Conservation (phyloP, 306 rosid species). For the Malus orientalis region DNA sequence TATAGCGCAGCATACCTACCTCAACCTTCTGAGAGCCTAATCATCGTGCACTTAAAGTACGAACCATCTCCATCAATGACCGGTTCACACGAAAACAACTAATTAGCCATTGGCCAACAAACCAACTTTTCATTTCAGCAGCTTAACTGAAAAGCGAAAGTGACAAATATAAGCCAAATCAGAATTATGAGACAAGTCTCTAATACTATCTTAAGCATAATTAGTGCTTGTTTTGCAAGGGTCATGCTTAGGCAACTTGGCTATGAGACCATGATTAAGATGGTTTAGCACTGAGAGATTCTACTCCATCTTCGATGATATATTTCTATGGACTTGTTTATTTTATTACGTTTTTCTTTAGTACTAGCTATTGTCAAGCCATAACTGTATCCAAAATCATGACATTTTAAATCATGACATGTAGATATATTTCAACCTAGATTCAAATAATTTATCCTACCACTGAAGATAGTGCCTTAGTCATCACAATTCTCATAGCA, state of each 20-base stretch:
- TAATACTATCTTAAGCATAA: neutral
- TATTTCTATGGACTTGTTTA: neutral
- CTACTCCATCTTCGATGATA: too few species aligned
- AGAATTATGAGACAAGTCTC: neutral
- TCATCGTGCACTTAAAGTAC: neutral
- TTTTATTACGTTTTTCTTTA: neutral
- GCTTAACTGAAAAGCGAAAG: neutral
- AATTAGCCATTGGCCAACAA: neutral
- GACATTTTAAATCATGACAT: neutral
- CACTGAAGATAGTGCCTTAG: too few species aligned
- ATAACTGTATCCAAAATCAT: conserved; percentile 2
- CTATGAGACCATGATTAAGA: too few species aligned
- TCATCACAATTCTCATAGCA: too few species aligned
- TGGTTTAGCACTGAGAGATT: too few species aligned
- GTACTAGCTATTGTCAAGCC: neutral
- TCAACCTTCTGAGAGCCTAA: neutral
- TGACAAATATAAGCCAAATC: neutral
- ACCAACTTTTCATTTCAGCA: neutral
- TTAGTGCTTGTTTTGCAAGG: neutral
- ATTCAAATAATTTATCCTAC: neutral
- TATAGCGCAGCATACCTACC: neutral
- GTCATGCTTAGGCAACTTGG: neutral
- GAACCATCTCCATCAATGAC: neutral
- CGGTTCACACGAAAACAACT: neutral
- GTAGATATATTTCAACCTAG: too few species aligned